Conservation (phyloP, 148 eudicot species). For the Spergularia marina region DNA sequence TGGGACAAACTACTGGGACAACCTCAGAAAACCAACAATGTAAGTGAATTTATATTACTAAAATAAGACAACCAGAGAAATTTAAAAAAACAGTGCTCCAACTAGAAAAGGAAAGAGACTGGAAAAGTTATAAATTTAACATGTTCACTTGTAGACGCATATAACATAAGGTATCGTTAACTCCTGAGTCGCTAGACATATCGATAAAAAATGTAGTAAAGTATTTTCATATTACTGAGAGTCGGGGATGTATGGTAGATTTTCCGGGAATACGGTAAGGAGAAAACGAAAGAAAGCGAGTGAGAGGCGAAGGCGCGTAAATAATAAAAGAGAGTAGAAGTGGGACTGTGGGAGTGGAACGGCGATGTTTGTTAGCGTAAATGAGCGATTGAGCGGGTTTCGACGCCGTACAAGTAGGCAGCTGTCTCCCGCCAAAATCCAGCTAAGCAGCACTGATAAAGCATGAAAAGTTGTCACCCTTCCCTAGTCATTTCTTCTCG, state of each 20-base stretch:
- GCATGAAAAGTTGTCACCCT: not conserved
- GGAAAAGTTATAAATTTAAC: not conserved
- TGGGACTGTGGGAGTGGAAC: constrained; percentile 13
- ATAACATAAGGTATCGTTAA: too few relatives aligned
- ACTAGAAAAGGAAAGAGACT: not conserved
- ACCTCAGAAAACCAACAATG: constrained; percentile 7
- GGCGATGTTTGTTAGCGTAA: constrained; percentile 51
- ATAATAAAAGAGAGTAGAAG: not conserved
- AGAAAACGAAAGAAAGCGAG: too few relatives aligned
- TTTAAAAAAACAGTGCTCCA: not conserved
- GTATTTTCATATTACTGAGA: too few relatives aligned
- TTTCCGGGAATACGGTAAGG: too few relatives aligned
- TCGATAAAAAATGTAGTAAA: too few relatives aligned
- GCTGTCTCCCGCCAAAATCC: constrained; percentile 43
- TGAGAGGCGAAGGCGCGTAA: constrained; percentile 5
- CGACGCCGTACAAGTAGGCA: constrained; percentile 36
- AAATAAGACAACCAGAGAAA: not conserved
- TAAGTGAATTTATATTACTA: not conserved
- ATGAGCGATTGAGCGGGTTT: not conserved
- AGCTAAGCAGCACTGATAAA: constrained; percentile 31
- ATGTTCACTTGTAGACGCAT: too few relatives aligned
- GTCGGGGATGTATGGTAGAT: too few relatives aligned
- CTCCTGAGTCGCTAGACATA: too few relatives aligned
- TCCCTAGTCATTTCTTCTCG: not conserved
- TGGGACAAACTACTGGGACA: constrained; percentile 27